Evolutionary conservation across 345 rosid genomes (phyloP).

Genomic region (Passiflora organensis): DNA sequence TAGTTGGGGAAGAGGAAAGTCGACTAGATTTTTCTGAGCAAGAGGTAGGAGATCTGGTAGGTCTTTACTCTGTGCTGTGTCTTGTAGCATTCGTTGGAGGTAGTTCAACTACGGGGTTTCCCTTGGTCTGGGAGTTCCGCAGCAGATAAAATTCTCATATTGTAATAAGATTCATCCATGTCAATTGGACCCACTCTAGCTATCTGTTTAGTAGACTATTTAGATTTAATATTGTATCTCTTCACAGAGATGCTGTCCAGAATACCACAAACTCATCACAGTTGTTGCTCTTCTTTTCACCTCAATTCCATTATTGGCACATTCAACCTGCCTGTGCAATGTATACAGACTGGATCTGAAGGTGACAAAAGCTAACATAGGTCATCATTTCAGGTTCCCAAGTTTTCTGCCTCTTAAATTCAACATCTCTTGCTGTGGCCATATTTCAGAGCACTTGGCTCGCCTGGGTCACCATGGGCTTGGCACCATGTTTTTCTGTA

Average conservation of each 20-base stretch:
- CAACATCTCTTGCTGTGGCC: conserved; percentile 86
- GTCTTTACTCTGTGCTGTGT: no score
- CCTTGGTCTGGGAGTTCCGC: no score
- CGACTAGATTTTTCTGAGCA: no score
- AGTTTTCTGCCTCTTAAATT: conserved; percentile 77
- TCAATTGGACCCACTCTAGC: no score
- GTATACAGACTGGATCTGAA: conserved; percentile 29
- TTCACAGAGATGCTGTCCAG: conserved; percentile 95
- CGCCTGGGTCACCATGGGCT: conserved; percentile 92
- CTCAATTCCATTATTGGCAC: conserved; percentile 88
- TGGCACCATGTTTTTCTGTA: conserved; percentile 81
- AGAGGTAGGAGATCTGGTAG: no score
- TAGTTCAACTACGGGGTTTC: no score
- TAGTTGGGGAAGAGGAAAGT: no score
- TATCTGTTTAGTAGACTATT: no score
- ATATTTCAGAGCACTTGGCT: conserved; percentile 96
- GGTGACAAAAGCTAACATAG: conserved; percentile 57
- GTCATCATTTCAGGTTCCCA: conserved; percentile 55
- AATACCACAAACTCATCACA: conserved; percentile 92
- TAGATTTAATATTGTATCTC: no score
- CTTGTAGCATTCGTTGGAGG: no score
- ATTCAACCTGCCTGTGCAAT: conserved; percentile 85
- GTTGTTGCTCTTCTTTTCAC: conserved; percentile 94
- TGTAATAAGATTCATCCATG: no score
- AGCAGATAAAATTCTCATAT: no score